Evolutionary conservation across 2,329 filamentous ascomycete species (phyloP), one percentile per base, ranked within the genome.

Genomic region (Pezicula carpinea): DNA sequence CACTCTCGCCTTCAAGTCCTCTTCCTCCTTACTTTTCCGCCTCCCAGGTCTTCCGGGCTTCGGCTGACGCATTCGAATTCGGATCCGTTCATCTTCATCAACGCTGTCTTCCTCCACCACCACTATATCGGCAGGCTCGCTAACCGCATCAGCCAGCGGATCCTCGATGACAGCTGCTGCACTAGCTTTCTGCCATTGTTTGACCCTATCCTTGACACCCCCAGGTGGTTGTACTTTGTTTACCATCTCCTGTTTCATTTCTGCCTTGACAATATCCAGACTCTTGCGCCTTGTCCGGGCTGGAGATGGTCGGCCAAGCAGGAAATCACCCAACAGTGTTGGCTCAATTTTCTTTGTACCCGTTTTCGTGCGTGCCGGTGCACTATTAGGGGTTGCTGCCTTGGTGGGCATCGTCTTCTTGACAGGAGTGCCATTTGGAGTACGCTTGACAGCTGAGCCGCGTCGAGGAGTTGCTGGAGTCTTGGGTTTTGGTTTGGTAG

Each of bases 101-200:
- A 29, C 26, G 26, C 26, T 29, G 26, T 80, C 77, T 13, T 85
- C 80, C 13, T 75, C 72, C 11, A 76, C 73, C 49, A 79, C 77
- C 5, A 79, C 74, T 26, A 87, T 68, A 33, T 86, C 81, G 23
- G 79, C 78, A 3, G 82, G 77, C 54, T 80, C 79, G 23, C 72
- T 79, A 29, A 44, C 19, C 18, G 6, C 74, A 26, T 78, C 69
- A 1, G 77, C 75, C 19, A 77, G 68, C 2, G 75, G 74, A 46
- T 76, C 70, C 2, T 70, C 75, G 2, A 67, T 67, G 3, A 85
- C 77, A 21, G 83, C 84, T 5, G 78, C 77, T 29, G 84, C 86
- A 59, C 86, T 89, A 55, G 83, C 74, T 61, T 85, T 85, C 66
- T 96, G 89, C 90, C 90, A 96, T 66, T 84, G 79, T 57, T 83